Conservation (phyloP, 441 rosid genomes). For the Mallotus repandus region DNA sequence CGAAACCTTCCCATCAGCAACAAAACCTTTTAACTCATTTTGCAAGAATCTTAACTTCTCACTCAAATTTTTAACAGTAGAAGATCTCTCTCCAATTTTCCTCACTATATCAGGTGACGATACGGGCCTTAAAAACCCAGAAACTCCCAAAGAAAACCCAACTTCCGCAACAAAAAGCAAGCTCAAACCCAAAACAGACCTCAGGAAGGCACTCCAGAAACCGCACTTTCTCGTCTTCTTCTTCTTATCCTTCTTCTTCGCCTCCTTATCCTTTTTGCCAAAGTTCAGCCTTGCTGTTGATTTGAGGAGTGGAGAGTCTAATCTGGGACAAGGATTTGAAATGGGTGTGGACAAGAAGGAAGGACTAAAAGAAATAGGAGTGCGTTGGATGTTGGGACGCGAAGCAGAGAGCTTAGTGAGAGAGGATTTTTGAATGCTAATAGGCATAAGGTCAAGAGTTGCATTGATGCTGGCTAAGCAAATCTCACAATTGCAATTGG, state of each 20-base stretch:
- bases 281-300: slow-evolving; percentile 36
- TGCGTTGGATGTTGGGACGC: slow-evolving; percentile 23
- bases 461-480: slow-evolving; percentile 87
- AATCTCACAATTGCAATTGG: slow-evolving; percentile 76
- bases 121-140: slow-evolving; percentile 39
- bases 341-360: slow-evolving; percentile 51
- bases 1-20: slow-evolving; percentile 31
- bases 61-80: slow-evolving; percentile 32
- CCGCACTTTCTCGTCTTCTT: slow-evolving; percentile 20
- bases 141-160: slow-evolving; percentile 42
- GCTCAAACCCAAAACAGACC: slow-evolving; percentile 33
- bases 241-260: slow-evolving; percentile 23
- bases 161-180: slow-evolving; percentile 38
- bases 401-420: slow-evolving; percentile 55
- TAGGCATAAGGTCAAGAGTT: slow-evolving; percentile 81
- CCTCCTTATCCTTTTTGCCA: slow-evolving; percentile 17
- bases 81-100: slow-evolving; percentile 48
- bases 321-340: slow-evolving; percentile 33
- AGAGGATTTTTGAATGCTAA: slow-evolving; percentile 60
- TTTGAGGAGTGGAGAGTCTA: slow-evolving; percentile 43
- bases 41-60: slow-evolving; percentile 48
- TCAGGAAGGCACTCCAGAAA: slow-evolving; percentile 20
- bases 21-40: slow-evolving; percentile 45
- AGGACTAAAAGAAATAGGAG: slow-evolving; percentile 60
- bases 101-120: slow-evolving; percentile 49